A percentile compares a stretch with the other conserved stretches of the same genome.
These are phyloP conservation scores for Colletotrichum lindemuthianum DNA, from an alignment of 2,329 filamentous ascomycete genomes.

Conservation along the genomic window DNA sequence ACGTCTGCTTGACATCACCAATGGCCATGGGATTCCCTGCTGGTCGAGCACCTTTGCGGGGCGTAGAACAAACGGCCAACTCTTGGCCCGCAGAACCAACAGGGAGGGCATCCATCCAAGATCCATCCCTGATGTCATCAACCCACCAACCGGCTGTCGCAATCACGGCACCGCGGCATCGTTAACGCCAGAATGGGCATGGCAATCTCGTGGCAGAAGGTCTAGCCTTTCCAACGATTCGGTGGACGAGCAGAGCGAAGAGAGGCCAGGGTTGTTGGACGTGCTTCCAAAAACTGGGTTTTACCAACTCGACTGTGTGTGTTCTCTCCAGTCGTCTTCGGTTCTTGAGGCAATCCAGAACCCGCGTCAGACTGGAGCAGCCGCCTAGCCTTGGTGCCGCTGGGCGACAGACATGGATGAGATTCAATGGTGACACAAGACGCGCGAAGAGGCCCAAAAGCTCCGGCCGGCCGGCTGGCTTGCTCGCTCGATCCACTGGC, in stretches of 20 bases:
- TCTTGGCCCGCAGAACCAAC: constrained; percentile 30
- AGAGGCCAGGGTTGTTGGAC: background rate
- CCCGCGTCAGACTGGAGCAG: constrained; percentile 29
- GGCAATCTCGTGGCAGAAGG: constrained; percentile 15
- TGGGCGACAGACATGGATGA: constrained; percentile 3
- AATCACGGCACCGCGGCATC: constrained; percentile 35
- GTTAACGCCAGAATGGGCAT: constrained; percentile 18
- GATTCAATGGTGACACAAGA: background rate
- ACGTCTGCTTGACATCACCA: constrained; percentile 34
- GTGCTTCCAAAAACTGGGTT: constrained; percentile 23
- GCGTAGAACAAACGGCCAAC: constrained; percentile 19
- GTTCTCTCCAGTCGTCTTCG: background rate
- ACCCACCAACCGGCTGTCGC: constrained; percentile 30
- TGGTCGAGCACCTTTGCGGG: constrained; percentile 13
- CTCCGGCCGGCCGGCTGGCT: background rate
- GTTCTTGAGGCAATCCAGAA: background rate
- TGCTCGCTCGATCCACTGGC: constrained; percentile 14
- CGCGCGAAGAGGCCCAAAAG: constrained; percentile 7
- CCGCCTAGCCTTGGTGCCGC: constrained; percentile 25
- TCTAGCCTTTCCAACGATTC: constrained; percentile 16
- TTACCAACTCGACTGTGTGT: background rate
- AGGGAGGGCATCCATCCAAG: constrained; percentile 20
- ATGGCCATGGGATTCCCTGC: constrained; percentile 1
- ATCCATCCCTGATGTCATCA: constrained; percentile 32
- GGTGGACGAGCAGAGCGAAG: constrained; percentile 1